These are phyloP conservation scores for Gossypium davidsonii DNA, from an alignment of 441 rosid genomes.

Conservation along the genomic window DNA sequence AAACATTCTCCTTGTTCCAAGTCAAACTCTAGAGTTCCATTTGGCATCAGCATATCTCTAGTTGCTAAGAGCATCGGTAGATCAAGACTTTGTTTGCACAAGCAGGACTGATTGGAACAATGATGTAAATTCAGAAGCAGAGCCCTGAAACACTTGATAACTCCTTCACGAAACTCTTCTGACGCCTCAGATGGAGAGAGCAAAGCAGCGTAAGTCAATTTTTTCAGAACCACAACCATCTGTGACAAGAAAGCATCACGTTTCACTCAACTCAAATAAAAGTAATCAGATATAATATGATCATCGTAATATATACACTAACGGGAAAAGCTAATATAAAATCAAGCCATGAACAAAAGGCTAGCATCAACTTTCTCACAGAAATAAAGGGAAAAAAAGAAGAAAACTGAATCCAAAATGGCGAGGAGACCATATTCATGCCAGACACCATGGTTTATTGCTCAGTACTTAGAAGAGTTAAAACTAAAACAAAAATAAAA, in stretches of 20 bases:
- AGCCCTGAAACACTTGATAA: slow-evolving; percentile 71
- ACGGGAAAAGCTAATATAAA: not conserved
- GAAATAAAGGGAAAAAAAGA: not conserved
- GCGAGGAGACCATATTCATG: not conserved
- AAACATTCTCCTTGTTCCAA: slow-evolving; percentile 53
- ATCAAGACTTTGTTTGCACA: slow-evolving; percentile 46
- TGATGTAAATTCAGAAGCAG: slow-evolving; percentile 46
- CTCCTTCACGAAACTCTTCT: slow-evolving; percentile 92
- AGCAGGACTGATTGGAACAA: slow-evolving; percentile 59
- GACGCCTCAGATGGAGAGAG: slow-evolving; percentile 72
- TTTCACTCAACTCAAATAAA: not conserved
- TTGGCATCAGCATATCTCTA: slow-evolving; percentile 24
- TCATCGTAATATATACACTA: not conserved
- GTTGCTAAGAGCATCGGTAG: slow-evolving; percentile 49
- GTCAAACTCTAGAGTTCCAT: slow-evolving; percentile 24
- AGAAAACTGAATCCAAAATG: not conserved
- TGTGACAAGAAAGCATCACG: slow-evolving; percentile 25
- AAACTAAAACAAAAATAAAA: not conserved
- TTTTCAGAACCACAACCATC: slow-evolving; percentile 80
- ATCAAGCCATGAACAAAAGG: not conserved
- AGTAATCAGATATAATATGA: not conserved
- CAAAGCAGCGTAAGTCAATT: slow-evolving; percentile 65
- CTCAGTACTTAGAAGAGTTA: not conserved
- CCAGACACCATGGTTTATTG: not conserved
- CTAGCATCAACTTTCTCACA: not conserved